Evolutionary conservation across 2,329 filamentous ascomycete species (phyloP), one percentile per base, ranked within the genome.

Genomic region (Pleoardoris graminearum): DNA sequence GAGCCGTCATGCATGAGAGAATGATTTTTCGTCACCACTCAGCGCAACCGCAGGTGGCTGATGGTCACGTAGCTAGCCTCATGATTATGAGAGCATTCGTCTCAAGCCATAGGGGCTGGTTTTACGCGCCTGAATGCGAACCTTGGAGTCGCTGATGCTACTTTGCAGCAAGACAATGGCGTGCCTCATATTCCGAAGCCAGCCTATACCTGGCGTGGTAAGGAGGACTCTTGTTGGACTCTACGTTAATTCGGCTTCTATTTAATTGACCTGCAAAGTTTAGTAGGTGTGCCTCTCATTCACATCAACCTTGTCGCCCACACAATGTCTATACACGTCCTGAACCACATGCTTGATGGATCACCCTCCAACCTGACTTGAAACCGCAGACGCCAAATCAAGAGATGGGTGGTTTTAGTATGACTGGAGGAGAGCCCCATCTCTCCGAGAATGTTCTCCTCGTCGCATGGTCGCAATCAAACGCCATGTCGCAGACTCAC

Each of bases 391-490:
- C 17, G 39, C 33, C 39, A 17, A 42, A 14, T 39, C 32, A 22
- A 45, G 30, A n/a, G n/a, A 36, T 12, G 33, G 16, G 32, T 14
- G 33, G 16, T 32, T 14, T 25, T 23, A 32, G 19, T 33, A 21
- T n/a, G 16, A 23, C 33, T 39, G n/a, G n/a, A 14, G 4, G 14
- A 19, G 17, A 39, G 32, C 32, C 32, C 30, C 36, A 38, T 54
- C 46, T 50, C 17, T 39, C 46, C 30, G 41, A 23, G 32, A 30
- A 21, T 21, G 25, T 35, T 25, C 44, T 48, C 37, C 47, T 47
- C 17, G 33, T 29, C 52, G 47, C 57, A 54, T 57, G 54, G 49
- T 58, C 50, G 52, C 53, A 58, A 58, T 61, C 48, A 59, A 48
- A 59, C 41, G 30, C 36, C 41, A 47, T 51, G 51, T 53, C 33